Percentiles rank a stretch among this genome's conserved stretches.
phyloP scores from a whole-genome alignment of 148 eudicot species.

The Chenopodium suecicum region DNA sequence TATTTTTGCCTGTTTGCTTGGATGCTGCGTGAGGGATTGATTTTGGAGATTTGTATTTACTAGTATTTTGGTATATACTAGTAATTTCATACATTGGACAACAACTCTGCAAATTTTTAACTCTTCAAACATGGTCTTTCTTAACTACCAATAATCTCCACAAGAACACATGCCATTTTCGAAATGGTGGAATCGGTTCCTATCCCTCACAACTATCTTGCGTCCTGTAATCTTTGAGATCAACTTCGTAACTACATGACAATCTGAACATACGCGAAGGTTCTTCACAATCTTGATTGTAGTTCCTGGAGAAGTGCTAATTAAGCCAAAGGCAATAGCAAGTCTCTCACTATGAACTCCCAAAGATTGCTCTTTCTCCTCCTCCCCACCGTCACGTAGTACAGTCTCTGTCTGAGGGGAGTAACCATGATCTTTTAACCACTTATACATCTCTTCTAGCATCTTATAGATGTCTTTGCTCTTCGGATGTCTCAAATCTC shows the following conservation, averaged over 20 bases:
- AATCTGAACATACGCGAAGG: slow-evolving; percentile 72
- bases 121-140: neutral
- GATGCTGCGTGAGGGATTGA: neutral
- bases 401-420: slow-evolving; percentile 55
- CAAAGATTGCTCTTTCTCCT: slow-evolving; percentile 55
- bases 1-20: neutral
- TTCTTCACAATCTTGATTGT: slow-evolving; percentile 80
- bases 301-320: slow-evolving; percentile 67
- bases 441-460: slow-evolving; percentile 61
- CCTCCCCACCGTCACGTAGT: slow-evolving; percentile 52
- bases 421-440: slow-evolving; percentile 60
- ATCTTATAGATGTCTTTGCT: slow-evolving; percentile 69
- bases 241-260: slow-evolving; percentile 72
- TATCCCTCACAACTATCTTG: slow-evolving; percentile 72
- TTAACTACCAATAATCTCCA: slow-evolving; percentile 78
- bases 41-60: neutral
- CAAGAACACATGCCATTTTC: slow-evolving; percentile 80
- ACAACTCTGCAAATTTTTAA: too few relatives aligned
- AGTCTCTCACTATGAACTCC: slow-evolving; percentile 86
- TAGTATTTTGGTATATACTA: neutral
- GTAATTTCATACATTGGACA: neutral
- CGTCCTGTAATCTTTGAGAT: slow-evolving; percentile 78
- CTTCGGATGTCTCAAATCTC: slow-evolving; percentile 73
- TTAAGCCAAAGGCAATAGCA: slow-evolving; percentile 80
- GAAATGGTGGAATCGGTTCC: slow-evolving; percentile 82